These are phyloP conservation scores for Geotrichum fermentans DNA, from an alignment of 1,139 yeast species.

Conservation along the genomic window DNA sequence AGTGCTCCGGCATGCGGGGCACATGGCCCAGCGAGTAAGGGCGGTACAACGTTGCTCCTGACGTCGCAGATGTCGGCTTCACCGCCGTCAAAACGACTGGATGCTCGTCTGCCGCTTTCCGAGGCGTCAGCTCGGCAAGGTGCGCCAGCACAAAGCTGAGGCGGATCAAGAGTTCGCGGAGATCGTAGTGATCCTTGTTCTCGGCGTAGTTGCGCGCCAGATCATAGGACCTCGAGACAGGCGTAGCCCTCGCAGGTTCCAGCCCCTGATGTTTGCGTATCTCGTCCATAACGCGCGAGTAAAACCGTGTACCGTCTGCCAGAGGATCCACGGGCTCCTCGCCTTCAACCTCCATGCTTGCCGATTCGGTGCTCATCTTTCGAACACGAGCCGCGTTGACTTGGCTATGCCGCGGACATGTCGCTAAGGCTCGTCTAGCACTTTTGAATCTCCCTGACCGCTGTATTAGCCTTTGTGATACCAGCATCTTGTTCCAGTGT, in stretches of 20 bases:
- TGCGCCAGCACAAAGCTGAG: slow-evolving; percentile 13
- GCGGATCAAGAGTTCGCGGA: slow-evolving; percentile 8
- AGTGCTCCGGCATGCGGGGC: slow-evolving; percentile 21
- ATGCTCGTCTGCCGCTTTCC: slow-evolving; percentile 7
- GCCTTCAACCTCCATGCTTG: slow-evolving; percentile 2
- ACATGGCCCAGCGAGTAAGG: slow-evolving; percentile 17
- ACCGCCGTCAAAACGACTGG: slow-evolving; percentile 6
- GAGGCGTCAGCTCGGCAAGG: slow-evolving; percentile 12
- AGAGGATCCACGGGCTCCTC: slow-evolving; percentile 3
- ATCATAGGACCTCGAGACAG: neutral
- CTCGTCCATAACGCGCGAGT: slow-evolving; percentile 20
- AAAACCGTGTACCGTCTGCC: slow-evolving; percentile 20
- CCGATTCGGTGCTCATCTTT: neutral
- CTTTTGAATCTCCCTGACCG: no score
- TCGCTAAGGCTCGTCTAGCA: no score
- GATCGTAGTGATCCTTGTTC: slow-evolving; percentile 18
- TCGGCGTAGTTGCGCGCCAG: slow-evolving; percentile 4
- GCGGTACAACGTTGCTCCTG: neutral
- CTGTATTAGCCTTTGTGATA: no score
- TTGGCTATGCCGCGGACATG: no score
- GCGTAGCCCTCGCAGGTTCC: slow-evolving; percentile 8
- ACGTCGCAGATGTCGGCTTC: slow-evolving; percentile 1
- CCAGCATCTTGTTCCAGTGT: no score
- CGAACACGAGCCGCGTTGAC: no score
- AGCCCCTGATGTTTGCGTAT: slow-evolving; percentile 21